Percentiles rank a stretch among this genome's conserved stretches.
phyloP scores from a whole-genome alignment of 2,329 filamentous ascomycete genomes.

The Biscogniauxia marginata region DNA sequence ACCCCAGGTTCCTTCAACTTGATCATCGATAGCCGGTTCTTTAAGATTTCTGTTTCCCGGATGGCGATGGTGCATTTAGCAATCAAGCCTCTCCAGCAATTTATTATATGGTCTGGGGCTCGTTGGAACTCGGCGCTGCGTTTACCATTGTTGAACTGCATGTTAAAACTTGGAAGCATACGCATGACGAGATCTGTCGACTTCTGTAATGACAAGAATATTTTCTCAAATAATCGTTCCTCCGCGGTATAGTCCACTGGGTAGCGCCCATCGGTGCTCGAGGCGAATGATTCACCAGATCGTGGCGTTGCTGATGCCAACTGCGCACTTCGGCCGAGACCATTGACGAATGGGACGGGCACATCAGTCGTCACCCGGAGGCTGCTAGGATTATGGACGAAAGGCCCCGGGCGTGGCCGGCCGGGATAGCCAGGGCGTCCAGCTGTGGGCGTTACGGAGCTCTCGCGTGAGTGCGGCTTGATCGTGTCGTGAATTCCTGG shows the following conservation, averaged over 20 bases:
- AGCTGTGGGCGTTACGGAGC: constrained; percentile 51
- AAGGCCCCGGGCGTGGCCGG: constrained; percentile 38
- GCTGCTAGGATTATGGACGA: constrained; percentile 50
- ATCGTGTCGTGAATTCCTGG: constrained; percentile 46
- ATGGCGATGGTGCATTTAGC: constrained; percentile 69
- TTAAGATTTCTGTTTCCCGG: constrained; percentile 71
- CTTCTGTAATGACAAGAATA: constrained; percentile 73
- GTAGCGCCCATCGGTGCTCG: constrained; percentile 50
- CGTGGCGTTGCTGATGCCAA: constrained; percentile 68
- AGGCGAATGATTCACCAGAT: constrained; percentile 77
- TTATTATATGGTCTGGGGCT: constrained; percentile 57
- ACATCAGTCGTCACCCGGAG: constrained; percentile 59
- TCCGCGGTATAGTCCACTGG: constrained; percentile 70
- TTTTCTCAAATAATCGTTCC: constrained; percentile 76
- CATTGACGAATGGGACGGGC: constrained; percentile 48
- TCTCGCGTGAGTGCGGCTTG: constrained; percentile 50
- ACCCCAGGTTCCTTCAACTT: constrained; percentile 82
- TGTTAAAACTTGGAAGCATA: constrained; percentile 67
- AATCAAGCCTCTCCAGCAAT: constrained; percentile 69
- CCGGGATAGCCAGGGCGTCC: constrained; percentile 43
- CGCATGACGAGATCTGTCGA: constrained; percentile 73
- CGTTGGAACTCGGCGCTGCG: constrained; percentile 61
- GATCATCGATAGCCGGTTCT: constrained; percentile 71
- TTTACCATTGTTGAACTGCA: constrained; percentile 63
- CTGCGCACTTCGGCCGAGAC: constrained; percentile 49